Conservation (phyloP, 768 basidiomycete genomes). For the Aureoboletus auriporus region DNA sequence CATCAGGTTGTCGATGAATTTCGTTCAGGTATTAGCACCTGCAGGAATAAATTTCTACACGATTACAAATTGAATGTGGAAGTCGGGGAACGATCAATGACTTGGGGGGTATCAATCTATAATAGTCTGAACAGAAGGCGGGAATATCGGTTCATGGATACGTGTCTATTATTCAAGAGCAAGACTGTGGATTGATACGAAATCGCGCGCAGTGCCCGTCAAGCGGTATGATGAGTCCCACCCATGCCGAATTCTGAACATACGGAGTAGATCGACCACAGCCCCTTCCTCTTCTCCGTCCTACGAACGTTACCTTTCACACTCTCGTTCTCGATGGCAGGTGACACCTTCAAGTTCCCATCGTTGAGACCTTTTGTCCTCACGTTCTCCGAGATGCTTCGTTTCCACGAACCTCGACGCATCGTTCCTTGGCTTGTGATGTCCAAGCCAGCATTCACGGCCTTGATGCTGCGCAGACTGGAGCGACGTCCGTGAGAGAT, state of each 20-base stretch:
- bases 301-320: neutral
- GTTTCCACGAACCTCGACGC: slow-evolving; percentile 27
- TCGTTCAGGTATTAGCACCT: no score
- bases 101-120: no score
- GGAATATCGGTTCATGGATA: no score
- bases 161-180: no score
- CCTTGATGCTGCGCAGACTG: slow-evolving; percentile 15
- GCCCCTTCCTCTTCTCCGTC: slow-evolving; percentile 21
- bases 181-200: no score
- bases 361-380: slow-evolving; percentile 3
- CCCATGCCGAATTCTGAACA: slow-evolving; percentile 21
- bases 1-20: no score
- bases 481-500: slow-evolving; percentile 13
- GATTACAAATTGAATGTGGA: no score
- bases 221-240: slow-evolving; percentile 4
- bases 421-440: slow-evolving; percentile 16
- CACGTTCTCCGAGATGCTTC: slow-evolving; percentile 15
- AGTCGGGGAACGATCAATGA: no score
- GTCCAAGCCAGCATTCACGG: neutral
- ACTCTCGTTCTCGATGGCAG: slow-evolving; percentile 12
- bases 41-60: no score
- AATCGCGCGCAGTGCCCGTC: neutral
- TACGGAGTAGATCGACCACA: slow-evolving; percentile 28
- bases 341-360: slow-evolving; percentile 2
- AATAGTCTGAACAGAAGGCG: no score